Evolutionary conservation across 75 land plant species (phyloP), one percentile per base, ranked within the genome.

Genomic region (Chamaecyparis obtusa): DNA sequence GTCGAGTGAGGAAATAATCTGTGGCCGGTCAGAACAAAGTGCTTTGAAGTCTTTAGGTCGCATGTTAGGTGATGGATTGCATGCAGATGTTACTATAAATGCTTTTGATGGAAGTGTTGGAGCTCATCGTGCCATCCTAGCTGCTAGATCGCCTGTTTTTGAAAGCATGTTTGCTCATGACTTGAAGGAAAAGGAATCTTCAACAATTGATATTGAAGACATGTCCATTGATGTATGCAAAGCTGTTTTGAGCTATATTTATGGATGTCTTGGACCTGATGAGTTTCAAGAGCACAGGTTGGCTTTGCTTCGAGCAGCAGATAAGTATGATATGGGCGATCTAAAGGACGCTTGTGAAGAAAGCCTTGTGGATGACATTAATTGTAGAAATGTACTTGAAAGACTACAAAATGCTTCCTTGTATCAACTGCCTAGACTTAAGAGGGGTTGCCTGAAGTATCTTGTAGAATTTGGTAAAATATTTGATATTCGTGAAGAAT

Each of bases 401-500:
- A 95, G 97, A 84, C 95, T 95, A 13, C 96, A 95, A 60, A 83
- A 86, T 84, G 95, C 95, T 41, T 91, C 85, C 88, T 89, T 95
- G 1, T 96, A 92, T 84, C 89, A 88, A 44, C 85, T 97, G 88
- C 89, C 92, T 15, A 86, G 82, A 79, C 90, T 97, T 90, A 97
- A 97, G 90, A 87, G 41, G 32, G 84, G 91, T 57, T 97, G 99
- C 84, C 41, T 95, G 90, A 85, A 87, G 64, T 97, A 95, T 85
- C 91, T 97, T 84, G 92, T 97, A 55, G 93, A 92, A 75, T 97
- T 97, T 88, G 99, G 95, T 21, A 97, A 94, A 92, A 88, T 97
- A 17, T 91, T 86, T 80, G 99, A 94, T 85, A 88, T 97, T 16
- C 90, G 92, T 19, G 94, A 93, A 56, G 94, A 95, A 15, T 92